Base-by-base conservation (phyloP, 768 basidiomycete genomes). In the Rubroboletus pulcherrimus region DNA sequence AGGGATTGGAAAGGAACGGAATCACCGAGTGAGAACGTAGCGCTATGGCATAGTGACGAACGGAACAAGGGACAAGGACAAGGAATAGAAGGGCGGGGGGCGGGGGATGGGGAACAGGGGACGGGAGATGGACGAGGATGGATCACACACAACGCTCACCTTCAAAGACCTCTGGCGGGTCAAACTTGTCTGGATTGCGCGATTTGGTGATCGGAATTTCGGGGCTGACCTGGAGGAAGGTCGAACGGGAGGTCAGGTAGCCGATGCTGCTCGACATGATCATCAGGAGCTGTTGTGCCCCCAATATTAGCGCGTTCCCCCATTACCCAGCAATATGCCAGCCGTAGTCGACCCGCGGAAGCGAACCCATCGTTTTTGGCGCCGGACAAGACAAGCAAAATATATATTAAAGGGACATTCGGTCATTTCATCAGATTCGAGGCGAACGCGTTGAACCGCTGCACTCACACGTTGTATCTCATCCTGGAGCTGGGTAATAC, bases 401-500 rank as follows among this genome's bases (percentile, higher is more conserved):
- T 37, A 37, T 37, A 17, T 37, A 7, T 34, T 35, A 35, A 35
- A 2, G 10, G 29, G 11, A 14, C 15, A 7, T 35, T 42, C 33
- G 12, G 38, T 41, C 57, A 19, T 3, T 26, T 24, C 12, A 33
- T 31, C 4, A 19, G 1, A 59, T 75, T 75, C 12, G 24, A n/a
- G 55, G 44, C 15, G 24, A 12, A 30, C 30, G 9, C 17, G 46
- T 12, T 30, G 26, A 26, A 26, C 26, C 37, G 10, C 17, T 7
- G 47, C 30, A 50, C 66, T 51, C 51, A 88, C 91, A 76, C 89
- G 85, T 73, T 96, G 93, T 56, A 93, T 92, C 73, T 89, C 89
- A 83, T 96, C 89, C 78, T 94, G 92, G 52, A 95, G 85, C 71
- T 95, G 93, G 10, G 93, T 94, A 71, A 95, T 90, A 74, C 92